Base-by-base conservation (phyloP, 495 filamentous ascomycete genomes). In the Glutinoglossum americanum region DNA sequence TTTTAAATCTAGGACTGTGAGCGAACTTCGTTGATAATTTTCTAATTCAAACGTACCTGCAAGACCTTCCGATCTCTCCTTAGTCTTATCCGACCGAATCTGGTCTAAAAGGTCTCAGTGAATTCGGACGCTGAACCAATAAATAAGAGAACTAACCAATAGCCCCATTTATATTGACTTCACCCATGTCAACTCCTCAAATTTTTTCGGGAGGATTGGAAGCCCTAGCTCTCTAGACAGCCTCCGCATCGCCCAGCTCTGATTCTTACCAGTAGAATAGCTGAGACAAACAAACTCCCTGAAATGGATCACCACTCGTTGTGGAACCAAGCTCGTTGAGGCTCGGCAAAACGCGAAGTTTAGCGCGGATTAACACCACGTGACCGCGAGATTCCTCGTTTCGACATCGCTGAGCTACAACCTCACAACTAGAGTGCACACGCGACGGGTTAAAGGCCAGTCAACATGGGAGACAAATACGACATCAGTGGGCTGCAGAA, bases 401-500 rank as follows among this genome's bases (percentile, higher is more conserved):
- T 13, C 15, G 5, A 8, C 6, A 8, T 11, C 13, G 2, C 37
- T n/a, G 35, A 51, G 15, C 37, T 41, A 17, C 37, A 7, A 41
- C 37, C 37, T 2, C 5, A 41, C 13, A 17, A 41, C 37, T 15
- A 15, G 15, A 33, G 30, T 9, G 47, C 8, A 1, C 21, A 25
- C 21, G 26, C 47, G 26, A 51, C 19, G 47, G 7, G 47, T 6
- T 1, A 28, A 30, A 11, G 21, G 54, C 21, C 17, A 33, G 54
- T 39, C 21, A 41, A 41, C 28, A 56, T 39, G 39, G 54, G 10
- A 27, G 54, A 54, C 23, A 37, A 54, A 37, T 45, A 45, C 21
- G 41, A 53, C 19, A 53, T 53, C 65, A 79, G 78, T 60, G 75
- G 75, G 67, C 78, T 94, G 60, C 79, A 83, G 67, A 81, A 76